A percentile compares a stretch with the other conserved stretches of the same genome.
Conservation (phyloP, 2,329 filamentous ascomycete genomes). For the Colletotrichum viniferum region DNA sequence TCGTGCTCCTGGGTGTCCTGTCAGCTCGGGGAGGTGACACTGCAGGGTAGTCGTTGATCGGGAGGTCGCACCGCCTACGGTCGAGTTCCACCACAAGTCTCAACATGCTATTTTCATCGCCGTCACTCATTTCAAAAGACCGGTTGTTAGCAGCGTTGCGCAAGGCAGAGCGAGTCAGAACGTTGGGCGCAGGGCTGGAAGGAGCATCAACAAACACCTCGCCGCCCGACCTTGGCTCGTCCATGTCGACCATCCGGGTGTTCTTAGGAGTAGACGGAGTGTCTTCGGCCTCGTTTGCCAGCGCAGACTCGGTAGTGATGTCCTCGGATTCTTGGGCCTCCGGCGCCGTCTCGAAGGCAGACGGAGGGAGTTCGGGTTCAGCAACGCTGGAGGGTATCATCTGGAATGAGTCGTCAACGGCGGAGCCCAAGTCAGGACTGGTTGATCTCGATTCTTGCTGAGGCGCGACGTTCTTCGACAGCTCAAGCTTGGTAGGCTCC, state of each 20-base stretch:
- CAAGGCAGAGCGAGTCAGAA: constrained; percentile 28
- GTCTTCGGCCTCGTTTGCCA: background rate
- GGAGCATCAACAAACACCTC: constrained; percentile 57
- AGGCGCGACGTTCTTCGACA: constrained; percentile 5
- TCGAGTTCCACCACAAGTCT: constrained; percentile 56
- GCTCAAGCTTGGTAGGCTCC: constrained; percentile 18
- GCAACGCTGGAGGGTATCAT: constrained; percentile 31
- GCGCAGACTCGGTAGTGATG: background rate
- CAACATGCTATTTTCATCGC: constrained; percentile 52
- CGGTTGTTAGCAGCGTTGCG: constrained; percentile 21
- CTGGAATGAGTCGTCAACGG: constrained; percentile 19
- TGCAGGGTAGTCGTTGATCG: constrained; percentile 25
- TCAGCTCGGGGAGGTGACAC: constrained; percentile 31
- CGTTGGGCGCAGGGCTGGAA: constrained; percentile 42
- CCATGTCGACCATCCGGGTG: constrained; percentile 23
- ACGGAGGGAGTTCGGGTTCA: constrained; percentile 13
- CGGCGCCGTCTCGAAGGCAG: background rate
- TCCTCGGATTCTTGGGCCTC: background rate
- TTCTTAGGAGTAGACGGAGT: constrained; percentile 18
- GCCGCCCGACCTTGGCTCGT: constrained; percentile 46
- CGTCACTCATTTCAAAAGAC: constrained; percentile 47
- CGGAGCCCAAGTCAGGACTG: constrained; percentile 2
- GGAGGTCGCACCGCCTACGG: constrained; percentile 37
- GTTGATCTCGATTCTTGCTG: constrained; percentile 14
- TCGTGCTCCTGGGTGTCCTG: background rate